Conservation (phyloP, 2,329 filamentous ascomycete species). For the Penicillium italicum region DNA sequence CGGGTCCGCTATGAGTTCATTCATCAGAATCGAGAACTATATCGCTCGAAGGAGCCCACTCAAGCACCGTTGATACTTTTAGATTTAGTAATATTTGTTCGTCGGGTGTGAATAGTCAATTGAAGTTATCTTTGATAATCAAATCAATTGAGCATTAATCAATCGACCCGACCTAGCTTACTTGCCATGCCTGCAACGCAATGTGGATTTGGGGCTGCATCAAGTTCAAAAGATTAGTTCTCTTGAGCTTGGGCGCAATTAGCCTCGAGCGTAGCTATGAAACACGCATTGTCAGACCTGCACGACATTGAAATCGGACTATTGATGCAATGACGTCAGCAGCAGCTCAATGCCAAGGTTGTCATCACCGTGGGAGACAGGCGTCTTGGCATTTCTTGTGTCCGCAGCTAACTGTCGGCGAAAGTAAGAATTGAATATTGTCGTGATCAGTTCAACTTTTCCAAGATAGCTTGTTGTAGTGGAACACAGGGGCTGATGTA, state of each 20-base stretch:
- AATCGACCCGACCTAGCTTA: neutral
- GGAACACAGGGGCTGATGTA: too few relatives aligned
- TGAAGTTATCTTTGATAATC: neutral
- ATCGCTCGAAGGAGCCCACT: neutral
- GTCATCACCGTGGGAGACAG: neutral
- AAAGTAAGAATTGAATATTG: neutral
- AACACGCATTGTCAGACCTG: conserved; percentile 1
- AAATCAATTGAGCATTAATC: neutral
- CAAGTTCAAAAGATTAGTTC: neutral
- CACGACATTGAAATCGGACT: neutral
- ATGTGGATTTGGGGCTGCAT: neutral
- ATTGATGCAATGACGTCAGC: conserved; percentile 4
- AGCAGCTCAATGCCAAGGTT: neutral
- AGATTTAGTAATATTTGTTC: neutral
- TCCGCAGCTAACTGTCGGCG: neutral
- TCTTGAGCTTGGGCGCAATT: neutral
- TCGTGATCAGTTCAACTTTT: neutral
- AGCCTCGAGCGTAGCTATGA: neutral
- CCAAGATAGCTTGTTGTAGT: neutral
- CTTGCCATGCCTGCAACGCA: neutral
- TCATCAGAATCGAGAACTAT: neutral
- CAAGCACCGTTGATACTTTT: neutral
- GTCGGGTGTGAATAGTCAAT: neutral
- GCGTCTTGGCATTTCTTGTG: neutral
- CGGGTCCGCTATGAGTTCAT: neutral